phyloP scores from a whole-genome alignment of 352 stramenopile genomes.

The Globisporangium apiculatum region DNA sequence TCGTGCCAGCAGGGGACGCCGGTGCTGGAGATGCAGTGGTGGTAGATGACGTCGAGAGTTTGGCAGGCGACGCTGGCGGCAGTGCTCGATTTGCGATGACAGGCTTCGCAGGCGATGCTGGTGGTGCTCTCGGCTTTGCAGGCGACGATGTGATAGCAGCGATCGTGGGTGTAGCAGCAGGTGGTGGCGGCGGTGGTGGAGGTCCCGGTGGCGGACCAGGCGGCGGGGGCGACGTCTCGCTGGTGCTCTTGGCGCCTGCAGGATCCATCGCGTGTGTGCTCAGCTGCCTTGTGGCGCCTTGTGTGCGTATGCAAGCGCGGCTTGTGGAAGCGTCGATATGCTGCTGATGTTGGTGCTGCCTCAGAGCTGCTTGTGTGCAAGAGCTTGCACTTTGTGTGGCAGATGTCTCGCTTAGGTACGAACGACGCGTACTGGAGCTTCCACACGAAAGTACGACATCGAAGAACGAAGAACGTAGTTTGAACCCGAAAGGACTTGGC shows the following conservation, averaged over 20 bases:
- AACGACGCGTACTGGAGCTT: too few species aligned
- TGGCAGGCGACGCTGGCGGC: slow-evolving; percentile 4
- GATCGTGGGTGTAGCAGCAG: too few species aligned
- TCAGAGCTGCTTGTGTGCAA: too few species aligned
- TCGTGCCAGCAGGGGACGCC: slow-evolving; percentile 8
- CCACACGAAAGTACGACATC: too few species aligned
- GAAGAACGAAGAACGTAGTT: too few species aligned
- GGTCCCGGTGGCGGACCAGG: slow-evolving; percentile 23
- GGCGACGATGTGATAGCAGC: slow-evolving; percentile 7
- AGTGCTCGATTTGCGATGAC: too few species aligned
- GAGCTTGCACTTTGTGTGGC: too few species aligned
- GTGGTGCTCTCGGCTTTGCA: slow-evolving; percentile 10
- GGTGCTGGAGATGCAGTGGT: slow-evolving; percentile 11
- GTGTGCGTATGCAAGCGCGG: too few species aligned
- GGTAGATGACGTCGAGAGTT: slow-evolving; percentile 3
- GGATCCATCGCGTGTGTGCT: neutral
- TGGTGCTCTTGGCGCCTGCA: neutral
- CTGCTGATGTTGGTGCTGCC: too few species aligned
- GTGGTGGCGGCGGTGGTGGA: slow-evolving; percentile 20
- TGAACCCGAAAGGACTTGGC: too few species aligned
- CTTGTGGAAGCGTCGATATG: too few species aligned
- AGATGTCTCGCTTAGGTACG: too few species aligned
- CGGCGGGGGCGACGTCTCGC: slow-evolving; percentile 20
- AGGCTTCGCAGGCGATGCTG: neutral
- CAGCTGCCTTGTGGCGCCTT: neutral